Evolutionary conservation across 257 asterid genomes (phyloP), one percentile per base, ranked within the genome.

Genomic region (Lycium ferocissimum): DNA sequence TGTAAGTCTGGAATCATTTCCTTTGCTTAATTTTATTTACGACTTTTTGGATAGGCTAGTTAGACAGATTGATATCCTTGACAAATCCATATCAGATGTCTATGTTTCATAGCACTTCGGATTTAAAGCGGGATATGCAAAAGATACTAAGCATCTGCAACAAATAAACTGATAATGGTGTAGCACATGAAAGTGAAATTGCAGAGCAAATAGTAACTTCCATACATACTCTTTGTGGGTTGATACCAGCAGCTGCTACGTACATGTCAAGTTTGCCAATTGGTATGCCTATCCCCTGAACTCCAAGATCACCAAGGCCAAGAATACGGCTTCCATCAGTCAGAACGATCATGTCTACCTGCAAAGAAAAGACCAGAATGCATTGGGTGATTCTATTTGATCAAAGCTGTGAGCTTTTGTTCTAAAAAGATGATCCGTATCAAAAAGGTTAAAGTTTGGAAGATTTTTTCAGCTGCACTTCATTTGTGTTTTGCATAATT

Each of bases 221-320:
- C 43, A 84, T 84, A 88, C 95, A 87, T 95, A 97, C 99, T 85
- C 95, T 92, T 89, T 94, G 98, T 81, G 99, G 99, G 88, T 97
- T 94, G 93, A 97, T 97, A 87, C 99, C 99, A 87, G 99, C 99
- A 88, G 99, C 99, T 40, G 99, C 98, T 78, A 97, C 99, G 87
- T 97, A 97, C 93, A 97, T 94, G 90, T 97, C 99, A 88, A 97
- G 99, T 87, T 97, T 97, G 84, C 99, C 99, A 84, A 97, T 90
- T 9, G 99, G 98, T 71, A 97, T 97, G 82, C 98, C 98, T 84
- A 97, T 97, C 87, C 99, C 99, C 90, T 97, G 99, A 88, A 97
- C 98, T 88, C 99, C 99, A 88, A 97, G 98, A 90, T 97, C 99
- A 81, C 99, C 99, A 37, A 97, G 97, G 81, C 99, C 99, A 94